phyloP scores from a whole-genome alignment of 2,329 filamentous ascomycete genomes.

The Colletotrichum tropicale region DNA sequence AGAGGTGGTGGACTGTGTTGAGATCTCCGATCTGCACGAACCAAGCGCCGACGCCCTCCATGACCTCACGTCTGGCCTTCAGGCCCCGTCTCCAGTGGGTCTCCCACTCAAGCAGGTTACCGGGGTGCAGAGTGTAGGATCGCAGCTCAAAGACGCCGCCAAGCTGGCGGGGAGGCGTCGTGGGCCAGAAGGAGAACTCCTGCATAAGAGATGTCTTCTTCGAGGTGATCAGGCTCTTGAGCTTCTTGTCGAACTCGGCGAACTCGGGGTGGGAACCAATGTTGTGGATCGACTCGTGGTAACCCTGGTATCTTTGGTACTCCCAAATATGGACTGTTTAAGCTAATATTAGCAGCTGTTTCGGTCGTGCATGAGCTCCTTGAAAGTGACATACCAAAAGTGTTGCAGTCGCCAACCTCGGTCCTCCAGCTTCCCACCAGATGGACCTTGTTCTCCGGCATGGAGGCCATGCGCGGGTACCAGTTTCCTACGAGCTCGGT shows the following conservation, averaged over 20 bases:
- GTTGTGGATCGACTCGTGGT: conserved; percentile 87
- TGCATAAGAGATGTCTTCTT: conserved; percentile 97
- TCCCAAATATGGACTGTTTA: conserved; percentile 95
- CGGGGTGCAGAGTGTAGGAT: conserved; percentile 94
- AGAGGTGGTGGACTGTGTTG: conserved; percentile 97
- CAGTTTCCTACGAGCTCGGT: conserved; percentile 85
- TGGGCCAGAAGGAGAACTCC: conserved; percentile 99
- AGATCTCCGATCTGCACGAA: conserved; percentile 98
- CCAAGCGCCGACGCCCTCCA: conserved; percentile 98
- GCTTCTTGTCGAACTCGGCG: conserved; percentile 79
- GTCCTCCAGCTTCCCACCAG: conserved; percentile 98
- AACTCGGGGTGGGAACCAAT: conserved; percentile 87
- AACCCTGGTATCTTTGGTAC: conserved; percentile 95
- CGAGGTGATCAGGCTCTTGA: conserved; percentile 81
- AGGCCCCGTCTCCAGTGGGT: conserved; percentile 95
- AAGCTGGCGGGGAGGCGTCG: conserved; percentile 84
- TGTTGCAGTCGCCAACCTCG: conserved; percentile 96
- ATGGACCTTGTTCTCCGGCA: conserved; percentile 90
- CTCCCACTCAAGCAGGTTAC: conserved; percentile 97
- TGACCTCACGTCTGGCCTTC: conserved; percentile 89
- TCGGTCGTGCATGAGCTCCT: background rate
- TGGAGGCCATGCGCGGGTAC: conserved; percentile 88
- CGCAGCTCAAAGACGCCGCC: conserved; percentile 95
- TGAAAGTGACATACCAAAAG: conserved; percentile 72
- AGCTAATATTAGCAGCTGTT: conserved; percentile 6